Conservation (phyloP, 257 asterid species). For the Rauvolfia tetraphylla region DNA sequence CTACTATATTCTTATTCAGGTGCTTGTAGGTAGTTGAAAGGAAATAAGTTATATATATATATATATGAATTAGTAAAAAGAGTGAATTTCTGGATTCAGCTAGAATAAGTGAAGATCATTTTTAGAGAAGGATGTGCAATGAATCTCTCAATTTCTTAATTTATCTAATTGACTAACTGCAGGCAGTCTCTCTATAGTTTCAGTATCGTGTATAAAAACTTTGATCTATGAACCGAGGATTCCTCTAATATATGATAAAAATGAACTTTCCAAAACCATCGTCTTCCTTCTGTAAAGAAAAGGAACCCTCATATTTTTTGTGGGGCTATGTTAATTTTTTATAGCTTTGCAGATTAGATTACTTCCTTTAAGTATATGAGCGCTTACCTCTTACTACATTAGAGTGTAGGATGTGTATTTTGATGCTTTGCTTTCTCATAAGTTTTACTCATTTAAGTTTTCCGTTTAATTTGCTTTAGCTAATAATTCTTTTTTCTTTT, state of each 20-base stretch:
- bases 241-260: not conserved
- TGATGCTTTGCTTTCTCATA: not conserved
- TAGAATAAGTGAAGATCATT: not conserved
- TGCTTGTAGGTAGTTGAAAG: not conserved
- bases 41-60: not conserved
- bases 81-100: not conserved
- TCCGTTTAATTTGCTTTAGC: constrained; percentile 6
- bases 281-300: not conserved
- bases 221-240: not conserved
- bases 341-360: not conserved
- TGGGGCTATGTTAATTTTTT: not conserved
- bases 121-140: not conserved
- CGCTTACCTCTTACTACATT: not conserved
- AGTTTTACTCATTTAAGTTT: not conserved
- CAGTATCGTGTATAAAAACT: not conserved
- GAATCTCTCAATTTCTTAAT: constrained; percentile 1
- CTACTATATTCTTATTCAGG: not conserved
- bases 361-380: not conserved
- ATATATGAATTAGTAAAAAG: not conserved
- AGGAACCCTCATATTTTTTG: not conserved
- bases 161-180: not conserved
- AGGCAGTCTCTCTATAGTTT: not conserved
- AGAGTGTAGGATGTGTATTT: not conserved
- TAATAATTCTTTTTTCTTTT: constrained; percentile 12
- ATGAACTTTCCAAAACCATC: not conserved